Evolutionary conservation across 2,329 filamentous ascomycete species (phyloP), one percentile per base, ranked within the genome.

Genomic region (Penicillium hordei): DNA sequence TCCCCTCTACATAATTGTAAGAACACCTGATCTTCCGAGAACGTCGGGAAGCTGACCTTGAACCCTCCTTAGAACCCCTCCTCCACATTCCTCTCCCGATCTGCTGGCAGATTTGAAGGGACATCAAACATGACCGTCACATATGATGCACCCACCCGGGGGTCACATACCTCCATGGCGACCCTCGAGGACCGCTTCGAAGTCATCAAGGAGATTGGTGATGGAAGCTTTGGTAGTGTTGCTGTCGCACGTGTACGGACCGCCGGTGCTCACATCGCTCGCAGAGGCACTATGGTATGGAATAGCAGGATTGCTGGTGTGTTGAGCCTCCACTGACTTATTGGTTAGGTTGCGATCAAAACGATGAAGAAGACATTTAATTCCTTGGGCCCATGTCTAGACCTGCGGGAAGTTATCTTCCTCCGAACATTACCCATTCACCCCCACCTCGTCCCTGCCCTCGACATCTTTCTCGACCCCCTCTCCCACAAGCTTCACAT

Each of bases 351-450:
- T 69, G 94, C 94, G 43, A 97, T 99, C 79, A 99, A 99, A 79
- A 97, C 94, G 6, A 99, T 99, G 94, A 99, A 99, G 83, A 99
- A 99, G 85, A 93, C 89, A 0, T 99, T 97, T 69, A 93, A 97
- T 68, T 96, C 91, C 1, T 92, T 97, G 72, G 80, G 85, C 17
- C 89, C 92, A 52, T 99, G 94, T 75, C 79, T 97, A 63, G 94
- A 99, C 76, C 85, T 99, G 53, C 89, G 94, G 61, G 94, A 99
- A 76, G 94, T 99, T 64, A 94, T 99, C 73, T 99, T 99, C 77
- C 81, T 99, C 46, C 88, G 91, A 70, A 93, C 92, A 12, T 81
- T 99, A 17, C 94, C 94, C 2, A 81, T 85, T 44, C 94, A 99
- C 72, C 86, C 87, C 67, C 94, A 99, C 75, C 84, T 99, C 34